phyloP scores from a whole-genome alignment of 352 stramenopile genomes.

The Globisporangium nodosum region DNA sequence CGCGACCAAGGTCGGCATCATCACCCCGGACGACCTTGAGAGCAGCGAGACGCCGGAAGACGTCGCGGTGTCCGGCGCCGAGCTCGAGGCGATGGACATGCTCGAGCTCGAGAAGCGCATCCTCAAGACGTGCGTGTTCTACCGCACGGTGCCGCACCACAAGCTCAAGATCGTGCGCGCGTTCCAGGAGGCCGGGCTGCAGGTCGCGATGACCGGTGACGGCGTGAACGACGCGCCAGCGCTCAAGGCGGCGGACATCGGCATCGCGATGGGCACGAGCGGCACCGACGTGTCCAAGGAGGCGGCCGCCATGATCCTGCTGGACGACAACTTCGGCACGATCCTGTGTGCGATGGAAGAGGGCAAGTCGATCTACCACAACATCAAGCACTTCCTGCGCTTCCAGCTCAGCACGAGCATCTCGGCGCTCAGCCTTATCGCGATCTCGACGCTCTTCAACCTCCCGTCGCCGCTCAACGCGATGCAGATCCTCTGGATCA shows the following conservation, averaged over 20 bases:
- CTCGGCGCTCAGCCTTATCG: slow-evolving; percentile 85
- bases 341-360: slow-evolving; percentile 95
- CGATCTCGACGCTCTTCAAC: slow-evolving; percentile 58
- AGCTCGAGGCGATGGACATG: slow-evolving; percentile 90
- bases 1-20: slow-evolving; percentile 91
- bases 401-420: slow-evolving; percentile 97
- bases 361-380: slow-evolving; percentile 95
- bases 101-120: slow-evolving; percentile 79
- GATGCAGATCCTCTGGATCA: slow-evolving; percentile 97
- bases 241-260: slow-evolving; percentile 95
- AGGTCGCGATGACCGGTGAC: slow-evolving; percentile 99
- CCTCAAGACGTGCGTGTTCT: slow-evolving; percentile 92
- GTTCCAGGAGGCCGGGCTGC: slow-evolving; percentile 76
- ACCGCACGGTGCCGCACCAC: slow-evolving; percentile 92
- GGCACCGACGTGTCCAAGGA: slow-evolving; percentile 98
- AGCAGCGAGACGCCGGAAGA: slow-evolving; percentile 29
- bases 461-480: slow-evolving; percentile 86
- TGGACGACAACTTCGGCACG: slow-evolving; percentile 97
- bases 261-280: slow-evolving; percentile 97
- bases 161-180: slow-evolving; percentile 95
- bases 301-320: slow-evolving; percentile 95
- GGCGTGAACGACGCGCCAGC: slow-evolving; percentile 98
- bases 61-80: slow-evolving; percentile 76
- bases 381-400: slow-evolving; percentile 90
- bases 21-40: slow-evolving; percentile 49